These are phyloP conservation scores for Botrytis squamosa DNA, from an alignment of 2,329 filamentous ascomycete genomes.

Conservation along the genomic window DNA sequence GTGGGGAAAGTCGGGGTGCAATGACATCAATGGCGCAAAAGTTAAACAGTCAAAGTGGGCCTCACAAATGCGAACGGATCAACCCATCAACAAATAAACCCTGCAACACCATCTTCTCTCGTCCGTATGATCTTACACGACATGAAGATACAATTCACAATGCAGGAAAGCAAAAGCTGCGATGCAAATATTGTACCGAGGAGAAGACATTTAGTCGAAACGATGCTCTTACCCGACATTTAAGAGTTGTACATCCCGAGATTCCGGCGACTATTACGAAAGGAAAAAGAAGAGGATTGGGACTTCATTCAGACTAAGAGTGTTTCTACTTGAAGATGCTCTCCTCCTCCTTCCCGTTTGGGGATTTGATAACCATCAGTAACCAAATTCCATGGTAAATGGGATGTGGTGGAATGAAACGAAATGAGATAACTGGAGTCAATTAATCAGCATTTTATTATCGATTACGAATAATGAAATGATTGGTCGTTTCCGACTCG, in stretches of 20 bases:
- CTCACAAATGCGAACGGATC: constrained; percentile 87
- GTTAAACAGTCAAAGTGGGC: constrained; percentile 85
- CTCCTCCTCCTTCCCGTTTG: background rate
- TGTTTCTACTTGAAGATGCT: background rate
- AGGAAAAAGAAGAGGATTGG: constrained; percentile 39
- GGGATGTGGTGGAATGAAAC: background rate
- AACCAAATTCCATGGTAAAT: background rate
- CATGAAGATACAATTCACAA: constrained; percentile 99
- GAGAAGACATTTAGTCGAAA: constrained; percentile 97
- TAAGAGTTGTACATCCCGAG: constrained; percentile 90
- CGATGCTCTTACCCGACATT: constrained; percentile 90
- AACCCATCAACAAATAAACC: constrained; percentile 95
- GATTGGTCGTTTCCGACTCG: background rate
- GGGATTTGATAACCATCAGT: background rate
- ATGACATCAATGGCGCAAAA: constrained; percentile 52
- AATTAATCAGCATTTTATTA: background rate
- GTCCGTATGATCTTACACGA: constrained; percentile 92
- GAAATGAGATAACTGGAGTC: background rate
- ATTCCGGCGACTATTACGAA: constrained; percentile 76
- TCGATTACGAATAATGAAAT: background rate
- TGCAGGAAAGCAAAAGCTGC: constrained; percentile 87
- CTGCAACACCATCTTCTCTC: constrained; percentile 90
- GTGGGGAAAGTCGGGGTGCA: constrained; percentile 30
- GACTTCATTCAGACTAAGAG: background rate
- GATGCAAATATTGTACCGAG: constrained; percentile 88